Conservation (phyloP, 2,329 filamentous ascomycete species). For the Monilinia fructicola region DNA sequence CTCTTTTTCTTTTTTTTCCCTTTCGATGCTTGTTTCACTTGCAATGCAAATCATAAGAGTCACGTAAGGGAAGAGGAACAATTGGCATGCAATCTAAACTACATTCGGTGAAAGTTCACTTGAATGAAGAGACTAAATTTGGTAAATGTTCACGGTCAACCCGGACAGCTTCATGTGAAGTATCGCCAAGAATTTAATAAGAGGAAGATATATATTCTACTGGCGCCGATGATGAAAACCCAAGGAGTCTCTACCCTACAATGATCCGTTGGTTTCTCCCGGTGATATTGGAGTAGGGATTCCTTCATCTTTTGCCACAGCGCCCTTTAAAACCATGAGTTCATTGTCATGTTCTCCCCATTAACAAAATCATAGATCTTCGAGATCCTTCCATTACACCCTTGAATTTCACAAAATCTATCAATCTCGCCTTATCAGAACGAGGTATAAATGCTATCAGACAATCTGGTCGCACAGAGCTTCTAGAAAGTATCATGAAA, state of each 20-base stretch:
- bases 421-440: slow-evolving; percentile 93
- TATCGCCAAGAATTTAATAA: not conserved
- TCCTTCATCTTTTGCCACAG: not conserved
- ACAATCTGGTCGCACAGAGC: slow-evolving; percentile 61
- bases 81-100: not conserved
- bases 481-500: slow-evolving; percentile 72
- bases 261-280: not conserved
- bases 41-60: not conserved
- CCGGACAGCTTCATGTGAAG: not conserved
- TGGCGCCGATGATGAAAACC: not conserved
- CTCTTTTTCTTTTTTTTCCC: slow-evolving; percentile 41
- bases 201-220: not conserved
- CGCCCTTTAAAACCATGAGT: not conserved
- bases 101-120: slow-evolving; percentile 10
- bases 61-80: not conserved
- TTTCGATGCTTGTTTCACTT: not conserved
- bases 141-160: too few relatives aligned
- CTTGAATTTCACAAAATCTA: slow-evolving; percentile 96
- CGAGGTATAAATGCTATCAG: slow-evolving; percentile 87
- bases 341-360: too few relatives aligned
- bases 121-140: not conserved
- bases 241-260: not conserved
- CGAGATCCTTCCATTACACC: slow-evolving; percentile 79
- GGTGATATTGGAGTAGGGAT: not conserved
- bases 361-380: slow-evolving; percentile 61